Base-by-base conservation (phyloP, 805 yeast species). In the Nakazawaea pomicola region DNA sequence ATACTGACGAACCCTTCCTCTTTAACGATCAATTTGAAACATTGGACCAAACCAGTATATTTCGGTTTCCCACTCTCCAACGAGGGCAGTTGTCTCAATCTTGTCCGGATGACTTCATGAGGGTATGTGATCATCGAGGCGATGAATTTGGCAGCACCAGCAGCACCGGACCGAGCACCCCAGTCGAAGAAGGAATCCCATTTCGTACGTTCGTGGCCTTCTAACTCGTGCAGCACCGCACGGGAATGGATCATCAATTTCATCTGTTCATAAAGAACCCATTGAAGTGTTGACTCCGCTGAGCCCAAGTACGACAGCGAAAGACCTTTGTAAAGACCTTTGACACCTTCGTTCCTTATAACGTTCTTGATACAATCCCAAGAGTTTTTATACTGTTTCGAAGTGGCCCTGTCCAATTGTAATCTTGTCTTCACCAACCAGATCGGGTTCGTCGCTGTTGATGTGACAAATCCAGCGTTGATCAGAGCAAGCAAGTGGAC, bases 261-360 rank as follows among this genome's bases (percentile, higher is more conserved):
- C 96, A 93, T 90, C 60, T 88, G 96, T 62, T 93, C 99, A 56
- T 93, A 93, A 31, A 93, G 70, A 18, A 93, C 85, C 99, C 99
- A 93, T 61, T 93, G 99, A 41, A 93, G 63, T 1, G 97, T 87
- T 35, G 95, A 82, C 65, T 93, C 99, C 2, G 75, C 80, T 0
- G 96, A 90, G 4, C 99, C 99, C 47, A 93, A 65, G 59, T 93
- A 93, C 1, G 96, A 87, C 0, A 98, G 98, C 31, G 91, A 79
- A 41, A 93, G 67, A n/a, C 99, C 99, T 51, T 80, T 78, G 57
- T 93, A 93, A 24, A 93, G 68, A 18, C 96, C 90, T 6, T 54
- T 53, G 25, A 89, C 49, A 20, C 99, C 99, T 60, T 93, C 99
- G 35, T 74, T 68, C 46, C 70, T 73, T 10, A 87, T 49, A 5